Conservation (phyloP, 495 filamentous ascomycete species). For the Aspergillus indologenus region DNA sequence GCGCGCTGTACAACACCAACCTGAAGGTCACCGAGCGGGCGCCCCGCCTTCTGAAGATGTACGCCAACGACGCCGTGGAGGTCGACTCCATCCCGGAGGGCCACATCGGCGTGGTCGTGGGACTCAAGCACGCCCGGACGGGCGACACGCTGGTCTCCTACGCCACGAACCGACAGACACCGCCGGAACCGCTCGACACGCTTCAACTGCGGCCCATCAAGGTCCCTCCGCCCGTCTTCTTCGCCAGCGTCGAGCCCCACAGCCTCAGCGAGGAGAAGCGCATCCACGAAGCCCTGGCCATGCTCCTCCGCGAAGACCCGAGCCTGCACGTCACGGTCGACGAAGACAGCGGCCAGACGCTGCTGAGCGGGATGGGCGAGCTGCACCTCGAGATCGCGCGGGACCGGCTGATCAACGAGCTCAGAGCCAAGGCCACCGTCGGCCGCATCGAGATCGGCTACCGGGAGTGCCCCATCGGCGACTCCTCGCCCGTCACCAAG, state of each 20-base stretch:
- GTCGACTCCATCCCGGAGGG: slow-evolving; percentile 75
- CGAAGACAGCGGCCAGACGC: slow-evolving; percentile 88
- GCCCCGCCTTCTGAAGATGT: slow-evolving; percentile 83
- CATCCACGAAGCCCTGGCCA: slow-evolving; percentile 67
- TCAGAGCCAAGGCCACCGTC: slow-evolving; percentile 85
- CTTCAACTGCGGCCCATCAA: slow-evolving; percentile 85
- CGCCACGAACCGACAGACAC: slow-evolving; percentile 55
- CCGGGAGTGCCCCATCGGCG: slow-evolving; percentile 66
- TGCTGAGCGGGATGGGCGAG: slow-evolving; percentile 94
- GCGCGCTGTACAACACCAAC: slow-evolving; percentile 82
- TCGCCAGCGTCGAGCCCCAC: slow-evolving; percentile 85
- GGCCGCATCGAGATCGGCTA: slow-evolving; percentile 96
- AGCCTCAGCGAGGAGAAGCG: slow-evolving; percentile 73
- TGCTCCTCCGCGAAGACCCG: slow-evolving; percentile 88
- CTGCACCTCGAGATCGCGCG: slow-evolving; percentile 95
- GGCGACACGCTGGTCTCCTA: slow-evolving; percentile 88
- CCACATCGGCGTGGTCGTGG: slow-evolving; percentile 94
- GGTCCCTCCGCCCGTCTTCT: slow-evolving; percentile 92
- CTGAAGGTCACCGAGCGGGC: slow-evolving; percentile 78
- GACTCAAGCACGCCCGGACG: slow-evolving; percentile 84
- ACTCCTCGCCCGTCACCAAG: slow-evolving; percentile 52
- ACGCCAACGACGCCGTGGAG: slow-evolving; percentile 83
- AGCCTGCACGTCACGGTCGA: slow-evolving; percentile 82
- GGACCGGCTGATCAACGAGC: slow-evolving; percentile 80
- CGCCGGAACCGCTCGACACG: slow-evolving; percentile 65